These are phyloP conservation scores for Boletus rubropictus DNA, from an alignment of 768 basidiomycete species.

Conservation along the genomic window DNA sequence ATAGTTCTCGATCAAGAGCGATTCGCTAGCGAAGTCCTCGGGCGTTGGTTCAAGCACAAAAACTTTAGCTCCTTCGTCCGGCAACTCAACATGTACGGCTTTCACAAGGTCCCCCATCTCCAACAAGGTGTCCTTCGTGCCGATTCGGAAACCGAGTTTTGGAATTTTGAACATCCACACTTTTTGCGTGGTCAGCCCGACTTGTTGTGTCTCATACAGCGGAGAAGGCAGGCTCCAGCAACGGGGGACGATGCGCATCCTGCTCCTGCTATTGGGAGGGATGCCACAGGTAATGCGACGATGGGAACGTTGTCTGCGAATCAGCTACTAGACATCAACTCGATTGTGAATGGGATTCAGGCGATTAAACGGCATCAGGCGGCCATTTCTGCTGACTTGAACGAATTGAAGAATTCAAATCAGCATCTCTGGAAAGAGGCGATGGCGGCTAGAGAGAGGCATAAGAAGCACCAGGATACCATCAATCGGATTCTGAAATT, in stretches of 20 bases:
- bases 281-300: slow-evolving; percentile 10
- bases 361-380: slow-evolving; percentile 90
- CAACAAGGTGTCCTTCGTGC: slow-evolving; percentile 89
- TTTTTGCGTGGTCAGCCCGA: slow-evolving; percentile 89
- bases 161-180: slow-evolving; percentile 89
- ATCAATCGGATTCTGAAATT: slow-evolving; percentile 95
- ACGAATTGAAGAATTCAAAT: slow-evolving; percentile 82
- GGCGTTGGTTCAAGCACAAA: slow-evolving; percentile 95
- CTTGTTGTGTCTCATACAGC: slow-evolving; percentile 77
- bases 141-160: slow-evolving; percentile 75
- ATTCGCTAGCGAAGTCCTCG: slow-evolving; percentile 84
- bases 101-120: slow-evolving; percentile 94
- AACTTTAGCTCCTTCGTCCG: slow-evolving; percentile 95
- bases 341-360: slow-evolving; percentile 75
- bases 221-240: slow-evolving; percentile 58
- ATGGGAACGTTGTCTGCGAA: slow-evolving; percentile 34
- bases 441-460: slow-evolving; percentile 64
- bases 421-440: slow-evolving; percentile 93
- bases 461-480: slow-evolving; percentile 93
- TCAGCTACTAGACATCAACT: slow-evolving; percentile 68
- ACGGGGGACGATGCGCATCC: slow-evolving; percentile 31
- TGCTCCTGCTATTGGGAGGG: slow-evolving; percentile 10
- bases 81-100: slow-evolving; percentile 95
- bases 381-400: slow-evolving; percentile 83
- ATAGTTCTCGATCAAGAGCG: slow-evolving; percentile 88